Conservation (phyloP, 352 stramenopile species). For the Pythium dissotocum region DNA sequence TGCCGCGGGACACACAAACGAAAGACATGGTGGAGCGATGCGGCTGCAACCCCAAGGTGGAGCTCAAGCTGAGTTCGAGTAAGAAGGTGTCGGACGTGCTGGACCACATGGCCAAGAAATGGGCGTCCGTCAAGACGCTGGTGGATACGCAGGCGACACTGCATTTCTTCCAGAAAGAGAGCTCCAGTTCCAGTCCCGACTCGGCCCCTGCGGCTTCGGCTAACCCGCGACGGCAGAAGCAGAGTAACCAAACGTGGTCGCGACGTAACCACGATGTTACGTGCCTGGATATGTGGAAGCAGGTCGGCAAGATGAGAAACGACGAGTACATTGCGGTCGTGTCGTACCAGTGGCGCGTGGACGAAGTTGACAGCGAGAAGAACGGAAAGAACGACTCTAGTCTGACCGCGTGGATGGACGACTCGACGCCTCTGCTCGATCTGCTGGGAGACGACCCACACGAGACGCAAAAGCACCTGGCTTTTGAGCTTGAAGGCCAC, state of each 20-base stretch:
- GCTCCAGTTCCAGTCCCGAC: constrained; percentile 5
- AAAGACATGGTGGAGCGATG: constrained; percentile 44
- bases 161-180: constrained; percentile 60
- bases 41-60: constrained; percentile 73
- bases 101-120: constrained; percentile 80
- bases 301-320: constrained; percentile 56
- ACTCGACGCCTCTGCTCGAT: constrained; percentile 19
- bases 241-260: constrained; percentile 33
- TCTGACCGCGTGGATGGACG: constrained; percentile 15
- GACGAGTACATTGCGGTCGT: constrained; percentile 76
- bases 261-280: constrained; percentile 46
- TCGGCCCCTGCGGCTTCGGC: not conserved
- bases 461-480: constrained; percentile 16
- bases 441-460: constrained; percentile 1
- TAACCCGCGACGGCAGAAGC: not conserved
- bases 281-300: constrained; percentile 76
- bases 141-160: constrained; percentile 32
- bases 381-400: not conserved
- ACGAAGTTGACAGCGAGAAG: not conserved
- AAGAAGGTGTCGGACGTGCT: constrained; percentile 79
- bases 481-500: constrained; percentile 16
- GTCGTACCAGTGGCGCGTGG: constrained; percentile 53
- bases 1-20: constrained; percentile 65
- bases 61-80: constrained; percentile 76
- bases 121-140: constrained; percentile 46